Evolutionary conservation across 1,139 yeast species (phyloP).

Genomic region (Diutina scorzettiae): DNA sequence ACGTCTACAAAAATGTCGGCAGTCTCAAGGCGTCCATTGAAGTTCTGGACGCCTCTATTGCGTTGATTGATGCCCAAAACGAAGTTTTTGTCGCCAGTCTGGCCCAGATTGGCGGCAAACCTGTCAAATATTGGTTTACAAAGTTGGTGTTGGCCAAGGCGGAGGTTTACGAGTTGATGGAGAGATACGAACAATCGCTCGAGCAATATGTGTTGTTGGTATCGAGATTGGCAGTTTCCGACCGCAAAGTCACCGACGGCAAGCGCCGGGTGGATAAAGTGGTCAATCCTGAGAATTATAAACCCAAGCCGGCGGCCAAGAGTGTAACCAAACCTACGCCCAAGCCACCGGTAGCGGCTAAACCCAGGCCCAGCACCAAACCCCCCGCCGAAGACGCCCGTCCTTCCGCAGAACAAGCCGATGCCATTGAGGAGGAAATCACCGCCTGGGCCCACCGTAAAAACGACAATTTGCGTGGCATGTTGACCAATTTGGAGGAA

Average conservation of each 20-base stretch:
- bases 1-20: slow-evolving; percentile 62
- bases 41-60: slow-evolving; percentile 46
- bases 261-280: slow-evolving; percentile 66
- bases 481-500: slow-evolving; percentile 53
- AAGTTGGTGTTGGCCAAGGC: slow-evolving; percentile 65
- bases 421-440: slow-evolving; percentile 18
- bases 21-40: slow-evolving; percentile 52
- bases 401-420: slow-evolving; percentile 6
- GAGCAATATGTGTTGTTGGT: slow-evolving; percentile 49
- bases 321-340: not conserved
- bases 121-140: slow-evolving; percentile 58
- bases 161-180: slow-evolving; percentile 73
- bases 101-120: slow-evolving; percentile 34
- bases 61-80: slow-evolving; percentile 33
- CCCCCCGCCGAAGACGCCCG: slow-evolving; percentile 5
- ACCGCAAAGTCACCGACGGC: slow-evolving; percentile 63
- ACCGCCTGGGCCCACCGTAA: slow-evolving; percentile 61
- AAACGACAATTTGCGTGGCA: slow-evolving; percentile 65
- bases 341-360: not conserved
- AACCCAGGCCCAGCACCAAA: not conserved
- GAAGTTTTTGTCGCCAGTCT: slow-evolving; percentile 12
- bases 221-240: slow-evolving; percentile 49
- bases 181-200: slow-evolving; percentile 54
- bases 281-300: slow-evolving; percentile 31
- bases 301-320: slow-evolving; percentile 8